Evolutionary conservation across 108 stramenopile species (phyloP), one percentile per base, ranked within the genome.

Genomic region (Cyclostephanos tholiformis): DNA sequence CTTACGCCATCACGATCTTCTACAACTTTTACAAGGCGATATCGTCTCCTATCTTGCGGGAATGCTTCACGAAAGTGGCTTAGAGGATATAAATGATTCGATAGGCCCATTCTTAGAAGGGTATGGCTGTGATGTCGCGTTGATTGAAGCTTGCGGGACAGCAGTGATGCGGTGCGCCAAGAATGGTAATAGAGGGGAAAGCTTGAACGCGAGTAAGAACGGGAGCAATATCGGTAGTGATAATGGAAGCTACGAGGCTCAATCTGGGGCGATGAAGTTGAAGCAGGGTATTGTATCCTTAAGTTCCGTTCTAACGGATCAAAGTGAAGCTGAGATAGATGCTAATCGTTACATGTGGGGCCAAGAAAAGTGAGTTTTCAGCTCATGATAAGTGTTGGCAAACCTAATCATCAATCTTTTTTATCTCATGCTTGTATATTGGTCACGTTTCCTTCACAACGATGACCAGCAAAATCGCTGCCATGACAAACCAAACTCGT

Each of bases 231-330:
- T 32, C 56, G 32, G 65, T 22, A 52, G 32, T 69, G 58, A 51
- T 62, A 7, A 72, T 58, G 13, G 52, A 36, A 38, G 55, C 25
- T n/a, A 41, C 30, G 49, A 71, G 56, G 71, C 17, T 14, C 17
- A 38, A 69, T 2, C 57, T 0, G 69, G 59, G 32, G 70, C 86
- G 0, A 65, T 77, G 17, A 91, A 91, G 77, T 59, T 89, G 23
- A 76, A 73, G 44, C 93, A 91, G 36, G 90, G 88, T 19, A 77
- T 90, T 39, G 87, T 94, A 0, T 82, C 76, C 56, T 91, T 94
- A 91, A 72, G 80, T 9, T 85, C 82, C 19, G 84, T 77, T 17
- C 66, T 91, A 12, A 67, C 73, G 1, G 82, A 88, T 38, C 84
- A 88, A 25, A 77, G 71, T 25, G 76, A 72, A 3, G 74, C 72